phyloP scores from a whole-genome alignment of 345 rosid species.

The Camelina hispida region DNA sequence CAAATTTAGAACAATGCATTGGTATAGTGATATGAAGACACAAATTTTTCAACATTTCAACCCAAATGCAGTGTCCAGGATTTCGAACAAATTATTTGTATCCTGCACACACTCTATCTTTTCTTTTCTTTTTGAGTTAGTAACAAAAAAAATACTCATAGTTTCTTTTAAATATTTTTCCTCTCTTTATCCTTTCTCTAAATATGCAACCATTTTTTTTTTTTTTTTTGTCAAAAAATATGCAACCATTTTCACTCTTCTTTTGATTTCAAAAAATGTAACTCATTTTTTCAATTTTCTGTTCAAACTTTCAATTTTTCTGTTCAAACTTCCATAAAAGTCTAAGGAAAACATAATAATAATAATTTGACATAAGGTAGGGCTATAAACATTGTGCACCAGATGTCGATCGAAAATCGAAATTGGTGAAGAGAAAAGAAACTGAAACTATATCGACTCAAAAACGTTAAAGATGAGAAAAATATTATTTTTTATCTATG shows the following conservation, averaged over 20 bases:
- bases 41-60: background rate
- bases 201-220: too few species aligned
- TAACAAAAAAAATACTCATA: too few species aligned
- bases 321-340: background rate
- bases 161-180: too few species aligned
- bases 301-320: background rate
- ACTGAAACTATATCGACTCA: background rate
- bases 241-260: too few species aligned
- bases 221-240: too few species aligned
- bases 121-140: background rate
- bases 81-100: background rate
- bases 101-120: background rate
- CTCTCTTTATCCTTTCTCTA: background rate
- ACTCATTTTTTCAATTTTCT: background rate
- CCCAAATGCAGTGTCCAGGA: background rate
- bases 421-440: background rate
- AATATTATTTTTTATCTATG: too few species aligned
- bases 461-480: background rate
- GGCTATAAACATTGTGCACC: background rate
- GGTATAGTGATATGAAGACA: too few species aligned
- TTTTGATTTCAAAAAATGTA: too few species aligned
- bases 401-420: too few species aligned
- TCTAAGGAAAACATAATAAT: background rate
- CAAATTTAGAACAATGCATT: background rate
- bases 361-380: background rate